Conservation (phyloP, 2,329 filamentous ascomycete genomes). For the Graphilbum ipis-grandicollis region DNA sequence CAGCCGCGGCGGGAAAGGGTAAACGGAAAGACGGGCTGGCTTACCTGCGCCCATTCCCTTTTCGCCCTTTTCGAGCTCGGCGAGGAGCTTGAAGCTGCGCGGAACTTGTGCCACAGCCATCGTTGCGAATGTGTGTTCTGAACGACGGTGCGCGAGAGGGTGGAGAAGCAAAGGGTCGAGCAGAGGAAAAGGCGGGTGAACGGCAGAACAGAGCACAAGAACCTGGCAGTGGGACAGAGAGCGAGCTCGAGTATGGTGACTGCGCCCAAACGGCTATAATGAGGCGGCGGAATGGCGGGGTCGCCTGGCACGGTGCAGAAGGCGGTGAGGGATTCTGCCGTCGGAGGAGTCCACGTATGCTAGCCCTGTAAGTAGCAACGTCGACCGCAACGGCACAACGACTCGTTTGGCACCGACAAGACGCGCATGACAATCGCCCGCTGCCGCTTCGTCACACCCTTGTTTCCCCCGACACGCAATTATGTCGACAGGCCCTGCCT, state of each 20-base stretch:
- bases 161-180: too few species aligned
- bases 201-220: too few species aligned
- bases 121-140: too few species aligned
- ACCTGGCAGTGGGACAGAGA: background rate
- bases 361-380: slow-evolving; percentile 78
- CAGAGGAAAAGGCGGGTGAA: too few species aligned
- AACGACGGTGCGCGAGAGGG: too few species aligned
- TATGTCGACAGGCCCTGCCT: slow-evolving; percentile 6
- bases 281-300: background rate
- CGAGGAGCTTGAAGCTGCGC: slow-evolving; percentile 87
- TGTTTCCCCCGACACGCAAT: background rate
- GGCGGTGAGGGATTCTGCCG: slow-evolving; percentile 9
- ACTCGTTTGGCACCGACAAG: too few species aligned
- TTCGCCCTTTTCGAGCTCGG: slow-evolving; percentile 97
- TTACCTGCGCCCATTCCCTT: slow-evolving; percentile 84
- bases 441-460: too few species aligned
- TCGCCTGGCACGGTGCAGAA: background rate
- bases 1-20: too few species aligned
- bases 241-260: background rate
- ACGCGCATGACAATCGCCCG: too few species aligned
- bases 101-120: slow-evolving; percentile 46
- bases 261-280: background rate
- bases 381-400: slow-evolving; percentile 10
- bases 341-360: slow-evolving; percentile 23
- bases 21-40: too few species aligned